Evolutionary conservation across 176 grass and related monocot species (phyloP), one percentile per base, ranked within the genome.

Genomic region (Ananas comosus): DNA sequence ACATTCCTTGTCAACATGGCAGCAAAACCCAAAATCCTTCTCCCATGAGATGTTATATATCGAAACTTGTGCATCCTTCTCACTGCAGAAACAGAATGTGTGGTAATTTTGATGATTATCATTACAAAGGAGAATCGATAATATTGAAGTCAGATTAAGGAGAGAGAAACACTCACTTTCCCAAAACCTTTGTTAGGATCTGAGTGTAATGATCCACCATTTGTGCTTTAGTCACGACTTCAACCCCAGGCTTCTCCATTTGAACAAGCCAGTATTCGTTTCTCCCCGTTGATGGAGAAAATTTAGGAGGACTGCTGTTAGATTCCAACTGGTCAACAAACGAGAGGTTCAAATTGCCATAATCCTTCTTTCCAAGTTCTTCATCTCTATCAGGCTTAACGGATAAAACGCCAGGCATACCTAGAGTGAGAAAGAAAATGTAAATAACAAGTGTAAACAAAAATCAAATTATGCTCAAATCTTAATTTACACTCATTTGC

Each of bases 41-140:
- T 90, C 84, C 89, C 94, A 91, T 67, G 94, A 93, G 29, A 93
- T 78, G 65, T 85, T 65, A 78, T 88, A 91, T 80, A 99, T 93
- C 69, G 89, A 83, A 51, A 88, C 94, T 81, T 99, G 89, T 29
- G 94, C 87, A 80, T 99, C 89, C 59, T 93, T 85, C 78, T 93
- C 87, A 51, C 89, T 99, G 64, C 65, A 81, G 83, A 63, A 53
- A 49, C 33, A 42, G 33, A 42, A 42, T 42, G 33, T 42, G 33
- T 6, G 33, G 33, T 42, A 42, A 42, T 42, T 42, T 42, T 42
- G 33, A 4, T 42, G 33, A 42, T 42, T 6, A 42, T 42, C 7
- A 42, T 42, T 42, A 42, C 33, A 42, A 7, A 42, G 33, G 33
- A 42, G 33, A 42, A 42, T 42, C 33, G 6, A 42, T 42, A 42